These are phyloP conservation scores for Rhodofomes roseus DNA, from an alignment of 1,284 basidiomycete species.

Conservation along the genomic window DNA sequence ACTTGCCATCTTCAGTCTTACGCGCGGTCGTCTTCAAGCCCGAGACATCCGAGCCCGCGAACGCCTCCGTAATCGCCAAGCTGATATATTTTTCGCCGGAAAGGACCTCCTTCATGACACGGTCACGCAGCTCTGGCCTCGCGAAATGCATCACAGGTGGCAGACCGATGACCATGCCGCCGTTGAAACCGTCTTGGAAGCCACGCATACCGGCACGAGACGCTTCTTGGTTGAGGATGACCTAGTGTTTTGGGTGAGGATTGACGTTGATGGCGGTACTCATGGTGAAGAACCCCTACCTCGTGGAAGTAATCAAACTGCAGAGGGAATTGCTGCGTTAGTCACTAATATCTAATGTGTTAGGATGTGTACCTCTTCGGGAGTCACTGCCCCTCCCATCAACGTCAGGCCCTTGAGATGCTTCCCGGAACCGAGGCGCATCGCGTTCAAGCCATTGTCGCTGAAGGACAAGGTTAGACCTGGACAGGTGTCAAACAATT, in stretches of 20 bases:
- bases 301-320: slow-evolving; percentile 74
- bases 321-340: slow-evolving; percentile 6
- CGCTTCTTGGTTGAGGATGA: slow-evolving; percentile 36
- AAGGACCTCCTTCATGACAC: slow-evolving; percentile 81
- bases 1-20: slow-evolving; percentile 79
- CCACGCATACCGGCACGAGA: slow-evolving; percentile 23
- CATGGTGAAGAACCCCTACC: no score
- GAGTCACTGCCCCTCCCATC: slow-evolving; percentile 79
- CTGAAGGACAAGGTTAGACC: slow-evolving; percentile 31
- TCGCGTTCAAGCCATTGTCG: slow-evolving; percentile 74
- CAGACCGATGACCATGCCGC: slow-evolving; percentile 70
- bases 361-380: slow-evolving; percentile 59
- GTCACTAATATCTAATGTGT: slow-evolving; percentile 1
- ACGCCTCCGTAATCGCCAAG: slow-evolving; percentile 58
- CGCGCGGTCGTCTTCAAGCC: slow-evolving; percentile 78
- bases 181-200: slow-evolving; percentile 30
- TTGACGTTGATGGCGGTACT: no score
- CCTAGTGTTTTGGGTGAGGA: slow-evolving; percentile 7
- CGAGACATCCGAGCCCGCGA: slow-evolving; percentile 88
- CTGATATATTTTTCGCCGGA: slow-evolving; percentile 67
- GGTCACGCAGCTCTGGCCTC: slow-evolving; percentile 68
- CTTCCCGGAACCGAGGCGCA: slow-evolving; percentile 85
- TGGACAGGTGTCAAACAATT: neutral
- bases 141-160: slow-evolving; percentile 86
- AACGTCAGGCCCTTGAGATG: slow-evolving; percentile 82